Evolutionary conservation across 352 stramenopile species (phyloP).

Genomic region (Phytophthora pseudosyringae): DNA sequence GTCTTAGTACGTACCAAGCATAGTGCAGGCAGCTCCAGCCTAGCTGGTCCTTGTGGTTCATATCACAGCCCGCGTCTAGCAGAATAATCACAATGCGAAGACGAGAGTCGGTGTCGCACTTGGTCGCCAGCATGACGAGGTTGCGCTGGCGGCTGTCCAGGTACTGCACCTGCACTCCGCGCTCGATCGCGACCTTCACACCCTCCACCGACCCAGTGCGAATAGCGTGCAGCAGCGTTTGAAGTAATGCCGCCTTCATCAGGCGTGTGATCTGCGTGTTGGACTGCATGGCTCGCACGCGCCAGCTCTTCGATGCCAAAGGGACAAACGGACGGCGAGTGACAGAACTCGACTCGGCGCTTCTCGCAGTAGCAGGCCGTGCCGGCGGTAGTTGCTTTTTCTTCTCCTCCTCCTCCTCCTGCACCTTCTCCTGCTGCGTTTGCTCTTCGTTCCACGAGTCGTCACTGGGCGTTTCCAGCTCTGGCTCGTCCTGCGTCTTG

Average conservation of each 20-base stretch:
- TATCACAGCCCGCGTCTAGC: slow-evolving; percentile 82
- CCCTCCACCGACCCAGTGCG: slow-evolving; percentile 79
- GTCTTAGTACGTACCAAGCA: slow-evolving; percentile 60
- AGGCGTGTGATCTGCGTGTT: slow-evolving; percentile 77
- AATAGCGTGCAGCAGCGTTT: slow-evolving; percentile 86
- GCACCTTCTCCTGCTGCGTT: not conserved
- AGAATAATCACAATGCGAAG: slow-evolving; percentile 88
- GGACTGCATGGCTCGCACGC: slow-evolving; percentile 54
- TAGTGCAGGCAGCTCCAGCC: slow-evolving; percentile 90
- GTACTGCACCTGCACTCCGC: slow-evolving; percentile 77
- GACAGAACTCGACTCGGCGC: slow-evolving; percentile 28
- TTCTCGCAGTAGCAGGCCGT: slow-evolving; percentile 34
- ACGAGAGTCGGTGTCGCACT: slow-evolving; percentile 83
- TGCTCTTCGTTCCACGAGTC: slow-evolving; percentile 28
- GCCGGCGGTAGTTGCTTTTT: slow-evolving; percentile 1
- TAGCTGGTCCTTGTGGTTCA: slow-evolving; percentile 84
- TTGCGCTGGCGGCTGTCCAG: slow-evolving; percentile 81
- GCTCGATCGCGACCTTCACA: slow-evolving; percentile 86
- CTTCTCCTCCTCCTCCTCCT: slow-evolving; percentile 1
- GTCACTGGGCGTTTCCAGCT: slow-evolving; percentile 33
- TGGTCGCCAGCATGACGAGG: slow-evolving; percentile 84
- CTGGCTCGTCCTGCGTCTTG: slow-evolving; percentile 33
- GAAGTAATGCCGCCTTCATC: slow-evolving; percentile 83
- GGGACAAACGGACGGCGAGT: slow-evolving; percentile 51
- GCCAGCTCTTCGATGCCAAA: slow-evolving; percentile 55